Evolutionary conservation across 352 stramenopile species (phyloP).

Genomic region (Thalassiosira sp.): DNA sequence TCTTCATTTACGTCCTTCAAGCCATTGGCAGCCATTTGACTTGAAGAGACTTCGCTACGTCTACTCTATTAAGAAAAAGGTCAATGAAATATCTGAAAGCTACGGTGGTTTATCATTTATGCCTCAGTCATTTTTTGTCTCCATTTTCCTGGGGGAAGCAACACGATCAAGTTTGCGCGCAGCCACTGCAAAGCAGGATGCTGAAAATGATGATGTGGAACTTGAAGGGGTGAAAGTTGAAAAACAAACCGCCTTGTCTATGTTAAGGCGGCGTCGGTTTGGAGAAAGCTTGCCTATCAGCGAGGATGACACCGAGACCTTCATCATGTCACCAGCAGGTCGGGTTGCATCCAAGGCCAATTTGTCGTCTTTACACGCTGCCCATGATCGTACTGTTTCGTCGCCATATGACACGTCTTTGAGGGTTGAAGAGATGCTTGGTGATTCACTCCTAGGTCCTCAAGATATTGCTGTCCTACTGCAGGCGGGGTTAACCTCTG

Average conservation of each 20-base stretch:
- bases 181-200: constrained; percentile 3
- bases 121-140: constrained; percentile 83
- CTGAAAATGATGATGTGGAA: constrained; percentile 17
- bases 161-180: constrained; percentile 71
- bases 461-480: constrained; percentile 82
- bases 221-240: constrained; percentile 16
- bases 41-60: constrained; percentile 81
- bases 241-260: constrained; percentile 39
- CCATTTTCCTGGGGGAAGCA: constrained; percentile 83
- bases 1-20: constrained; percentile 62
- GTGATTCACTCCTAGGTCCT: constrained; percentile 81
- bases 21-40: constrained; percentile 79
- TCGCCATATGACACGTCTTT: constrained; percentile 15
- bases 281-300: constrained; percentile 24
- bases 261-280: constrained; percentile 33
- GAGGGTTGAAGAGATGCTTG: constrained; percentile 62
- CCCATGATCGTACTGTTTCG: not conserved
- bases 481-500: constrained; percentile 79
- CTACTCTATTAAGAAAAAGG: constrained; percentile 82
- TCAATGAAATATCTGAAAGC: constrained; percentile 81
- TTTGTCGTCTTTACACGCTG: constrained; percentile 30
- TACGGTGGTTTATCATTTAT: constrained; percentile 83
- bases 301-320: constrained; percentile 44
- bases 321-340: constrained; percentile 70
- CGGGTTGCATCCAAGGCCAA: constrained; percentile 64